Evolutionary conservation across 2,329 filamentous ascomycete species (phyloP).

Genomic region (Zymoseptoria brevis): DNA sequence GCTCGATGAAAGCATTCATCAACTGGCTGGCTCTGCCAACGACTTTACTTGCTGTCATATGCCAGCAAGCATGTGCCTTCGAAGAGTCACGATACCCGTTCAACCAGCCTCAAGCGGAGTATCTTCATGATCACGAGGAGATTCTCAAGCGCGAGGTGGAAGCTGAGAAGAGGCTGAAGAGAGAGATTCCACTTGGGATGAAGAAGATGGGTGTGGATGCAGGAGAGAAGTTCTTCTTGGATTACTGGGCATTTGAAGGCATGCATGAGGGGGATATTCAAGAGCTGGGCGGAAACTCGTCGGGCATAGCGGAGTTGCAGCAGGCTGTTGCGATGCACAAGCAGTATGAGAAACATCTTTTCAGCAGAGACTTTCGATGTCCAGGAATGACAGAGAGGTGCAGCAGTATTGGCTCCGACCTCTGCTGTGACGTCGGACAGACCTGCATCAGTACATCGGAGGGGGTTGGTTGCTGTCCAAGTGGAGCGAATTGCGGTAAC

Average conservation of each 20-base stretch:
- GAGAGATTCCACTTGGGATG: constrained; percentile 51
- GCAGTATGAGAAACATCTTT: constrained; percentile 24
- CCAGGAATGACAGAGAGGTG: constrained; percentile 60
- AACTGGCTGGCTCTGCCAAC: not conserved
- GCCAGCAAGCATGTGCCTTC: not conserved
- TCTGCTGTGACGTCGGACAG: constrained; percentile 62
- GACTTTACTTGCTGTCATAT: not conserved
- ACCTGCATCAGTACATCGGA: constrained; percentile 56
- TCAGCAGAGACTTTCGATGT: constrained; percentile 56
- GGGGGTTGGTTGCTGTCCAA: constrained; percentile 67
- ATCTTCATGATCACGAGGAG: constrained; percentile 41
- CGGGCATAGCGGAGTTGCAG: constrained; percentile 1
- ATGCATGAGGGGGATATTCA: not conserved
- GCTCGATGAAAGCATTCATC: not conserved
- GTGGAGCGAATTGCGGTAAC: constrained; percentile 56
- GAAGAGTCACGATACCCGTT: constrained; percentile 37
- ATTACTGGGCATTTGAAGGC: constrained; percentile 50
- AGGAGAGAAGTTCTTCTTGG: constrained; percentile 64
- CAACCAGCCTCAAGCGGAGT: constrained; percentile 40
- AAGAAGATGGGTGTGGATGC: constrained; percentile 65
- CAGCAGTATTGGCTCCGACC: constrained; percentile 57
- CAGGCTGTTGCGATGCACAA: constrained; percentile 32
- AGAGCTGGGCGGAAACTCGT: not conserved
- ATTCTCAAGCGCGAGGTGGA: constrained; percentile 36
- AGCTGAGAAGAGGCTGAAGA: constrained; percentile 33